These are phyloP conservation scores for Boletus rubropictus DNA, from an alignment of 768 basidiomycete species.

Conservation along the genomic window DNA sequence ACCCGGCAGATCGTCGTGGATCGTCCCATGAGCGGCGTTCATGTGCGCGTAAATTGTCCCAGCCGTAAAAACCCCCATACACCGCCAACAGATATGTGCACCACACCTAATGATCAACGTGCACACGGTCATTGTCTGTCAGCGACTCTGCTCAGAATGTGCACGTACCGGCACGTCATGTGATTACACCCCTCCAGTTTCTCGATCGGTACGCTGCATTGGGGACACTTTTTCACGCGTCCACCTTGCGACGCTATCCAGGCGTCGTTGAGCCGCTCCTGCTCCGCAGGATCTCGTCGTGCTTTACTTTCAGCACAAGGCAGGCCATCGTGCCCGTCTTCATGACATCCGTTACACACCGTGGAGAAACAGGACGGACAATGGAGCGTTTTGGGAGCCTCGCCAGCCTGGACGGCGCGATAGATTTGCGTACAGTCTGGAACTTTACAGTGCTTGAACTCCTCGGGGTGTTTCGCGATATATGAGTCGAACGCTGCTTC, in stretches of 20 bases:
- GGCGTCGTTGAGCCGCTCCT: slow-evolving; percentile 45
- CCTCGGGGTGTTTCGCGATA: slow-evolving; percentile 49
- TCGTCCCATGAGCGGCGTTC: slow-evolving; percentile 29
- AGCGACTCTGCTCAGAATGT: not conserved
- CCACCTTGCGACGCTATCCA: slow-evolving; percentile 54
- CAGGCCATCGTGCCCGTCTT: slow-evolving; percentile 57
- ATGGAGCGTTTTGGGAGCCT: slow-evolving; percentile 36
- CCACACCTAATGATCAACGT: slow-evolving; percentile 42
- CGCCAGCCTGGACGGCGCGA: slow-evolving; percentile 41
- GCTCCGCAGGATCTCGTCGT: slow-evolving; percentile 37
- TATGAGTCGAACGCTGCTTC: slow-evolving; percentile 53
- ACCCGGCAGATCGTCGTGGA: slow-evolving; percentile 15
- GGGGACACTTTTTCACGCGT: slow-evolving; percentile 67
- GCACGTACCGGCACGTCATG: slow-evolving; percentile 50
- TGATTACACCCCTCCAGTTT: slow-evolving; percentile 73
- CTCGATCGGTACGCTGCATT: slow-evolving; percentile 64
- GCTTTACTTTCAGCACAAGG: slow-evolving; percentile 44
- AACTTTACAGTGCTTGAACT: slow-evolving; percentile 71
- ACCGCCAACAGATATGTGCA: slow-evolving; percentile 75
- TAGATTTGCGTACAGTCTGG: slow-evolving; percentile 76
- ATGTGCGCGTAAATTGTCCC: slow-evolving; percentile 37
- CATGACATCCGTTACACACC: slow-evolving; percentile 59
- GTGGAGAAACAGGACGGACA: slow-evolving; percentile 65
- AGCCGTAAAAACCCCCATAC: slow-evolving; percentile 37
- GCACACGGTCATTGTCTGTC: too few relatives aligned